A percentile compares a stretch with the other conserved stretches of the same genome.
Conservation (phyloP, 2,329 filamentous ascomycete species). For the Xylaria sp. region DNA sequence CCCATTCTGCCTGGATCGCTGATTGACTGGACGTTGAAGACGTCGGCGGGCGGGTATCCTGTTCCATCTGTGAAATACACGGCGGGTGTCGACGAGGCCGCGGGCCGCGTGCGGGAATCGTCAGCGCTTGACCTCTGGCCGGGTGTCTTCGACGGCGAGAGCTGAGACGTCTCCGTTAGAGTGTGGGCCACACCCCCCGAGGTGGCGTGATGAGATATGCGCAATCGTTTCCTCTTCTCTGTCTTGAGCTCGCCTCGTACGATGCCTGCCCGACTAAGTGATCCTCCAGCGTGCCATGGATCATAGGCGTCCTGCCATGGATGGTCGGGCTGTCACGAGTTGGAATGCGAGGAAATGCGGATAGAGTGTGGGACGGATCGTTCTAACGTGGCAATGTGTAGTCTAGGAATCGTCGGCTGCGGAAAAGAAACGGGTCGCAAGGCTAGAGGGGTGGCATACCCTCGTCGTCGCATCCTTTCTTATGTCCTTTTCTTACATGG, state of each 20-base stretch:
- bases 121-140: constrained; percentile 15
- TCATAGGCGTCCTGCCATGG: neutral
- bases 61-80: constrained; percentile 23
- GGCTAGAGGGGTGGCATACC: constrained; percentile 23
- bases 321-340: neutral
- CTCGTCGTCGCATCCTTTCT: constrained; percentile 28
- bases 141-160: constrained; percentile 10
- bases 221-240: constrained; percentile 7
- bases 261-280: constrained; percentile 15
- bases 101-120: constrained; percentile 18
- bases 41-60: constrained; percentile 22
- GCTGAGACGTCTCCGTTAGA: constrained; percentile 15
- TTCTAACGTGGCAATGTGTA: neutral
- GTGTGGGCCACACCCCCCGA: constrained; percentile 16
- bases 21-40: constrained; percentile 32
- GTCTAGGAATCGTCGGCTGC: constrained; percentile 17
- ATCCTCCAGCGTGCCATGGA: constrained; percentile 22
- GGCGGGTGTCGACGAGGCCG: constrained; percentile 19
- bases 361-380: constrained; percentile 17
- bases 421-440: constrained; percentile 25
- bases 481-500: constrained; percentile 21
- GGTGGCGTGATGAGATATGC: constrained; percentile 14
- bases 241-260: constrained; percentile 14
- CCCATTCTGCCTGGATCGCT: constrained; percentile 28
- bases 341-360: neutral